These are phyloP conservation scores for Fusarium pininemorale DNA, from an alignment of 2,329 filamentous ascomycete species.

Conservation along the genomic window DNA sequence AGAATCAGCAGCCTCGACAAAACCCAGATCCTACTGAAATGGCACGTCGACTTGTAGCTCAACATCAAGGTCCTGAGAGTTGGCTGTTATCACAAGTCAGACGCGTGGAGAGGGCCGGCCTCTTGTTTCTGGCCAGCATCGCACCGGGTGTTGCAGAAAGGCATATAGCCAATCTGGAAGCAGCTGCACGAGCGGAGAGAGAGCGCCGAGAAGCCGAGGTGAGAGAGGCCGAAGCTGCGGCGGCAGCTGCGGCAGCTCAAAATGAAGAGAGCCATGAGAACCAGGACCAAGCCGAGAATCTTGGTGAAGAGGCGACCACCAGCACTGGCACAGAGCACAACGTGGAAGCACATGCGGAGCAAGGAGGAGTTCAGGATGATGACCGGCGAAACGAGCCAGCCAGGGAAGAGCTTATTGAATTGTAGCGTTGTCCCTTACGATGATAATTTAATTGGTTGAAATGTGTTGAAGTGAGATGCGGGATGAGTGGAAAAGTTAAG, in stretches of 20 bases:
- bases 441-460: not conserved
- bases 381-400: constrained; percentile 24
- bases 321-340: constrained; percentile 21
- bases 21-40: constrained; percentile 59
- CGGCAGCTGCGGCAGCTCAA: constrained; percentile 38
- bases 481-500: constrained; percentile 34
- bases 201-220: constrained; percentile 53
- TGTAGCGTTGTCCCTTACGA: constrained; percentile 8
- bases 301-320: constrained; percentile 4
- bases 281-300: constrained; percentile 15
- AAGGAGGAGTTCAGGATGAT: constrained; percentile 13
- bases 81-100: constrained; percentile 56
- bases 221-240: constrained; percentile 47
- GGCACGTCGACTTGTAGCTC: constrained; percentile 63
- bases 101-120: constrained; percentile 65
- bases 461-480: constrained; percentile 24
- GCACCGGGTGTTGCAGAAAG: constrained; percentile 72
- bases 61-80: constrained; percentile 43
- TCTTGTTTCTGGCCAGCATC: constrained; percentile 73
- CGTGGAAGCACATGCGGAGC: constrained; percentile 7
- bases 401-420: constrained; percentile 36
- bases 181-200: constrained; percentile 57
- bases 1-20: constrained; percentile 37
- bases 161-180: constrained; percentile 68
- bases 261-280: constrained; percentile 35